Base-by-base conservation (phyloP, 148 eudicot genomes). In the Agrostemma githago region DNA sequence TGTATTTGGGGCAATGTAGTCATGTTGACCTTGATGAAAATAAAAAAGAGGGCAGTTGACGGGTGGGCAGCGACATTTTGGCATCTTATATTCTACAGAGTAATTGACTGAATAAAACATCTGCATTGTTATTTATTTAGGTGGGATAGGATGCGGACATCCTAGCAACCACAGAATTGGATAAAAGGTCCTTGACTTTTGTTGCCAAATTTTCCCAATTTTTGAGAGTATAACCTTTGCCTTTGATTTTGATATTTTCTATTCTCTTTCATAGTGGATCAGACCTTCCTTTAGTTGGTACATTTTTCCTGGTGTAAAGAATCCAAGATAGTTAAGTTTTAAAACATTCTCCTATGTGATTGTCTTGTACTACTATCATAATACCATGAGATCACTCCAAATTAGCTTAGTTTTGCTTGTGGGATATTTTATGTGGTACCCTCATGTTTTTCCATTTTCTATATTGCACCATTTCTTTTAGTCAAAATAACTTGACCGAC, bases 131-230 rank as follows among this genome's bases (percentile, higher is more conserved):
- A 17, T 60, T 17, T 19, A 60, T 60, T 20, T 17, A 60, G 20
- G 62, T 59, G n/a, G 26, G 64, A 60, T 59, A 59, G 26, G 64
- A 60, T 60, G 64, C 64, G 6, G 64, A 60, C 64, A 7, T 60
- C 4, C 20, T 60, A 60, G 64, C 64, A 19, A 67, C 7, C 20
- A 17, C 54, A 16, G 17, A 6, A 42, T 10, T 40, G 70, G 53
- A 42, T 67, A 6, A 42, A 42, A 43, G 15, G 34, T 42, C 54
- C 19, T 17, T 42, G 70, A 67, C 70, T 67, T 43, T 14, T 4
- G 10, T 11, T 67, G 53, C 21, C 10, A 5, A 67, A 42, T 8
- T 42, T 67, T 67, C 11, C 43, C 53, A 3, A 9, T 17, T 66
- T 5, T 4, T 66, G 70, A 66, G 42, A 39, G 17, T 39, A 62